Evolutionary conservation across 1,284 basidiomycete species (phyloP).

Genomic region (Athelia sp.): DNA sequence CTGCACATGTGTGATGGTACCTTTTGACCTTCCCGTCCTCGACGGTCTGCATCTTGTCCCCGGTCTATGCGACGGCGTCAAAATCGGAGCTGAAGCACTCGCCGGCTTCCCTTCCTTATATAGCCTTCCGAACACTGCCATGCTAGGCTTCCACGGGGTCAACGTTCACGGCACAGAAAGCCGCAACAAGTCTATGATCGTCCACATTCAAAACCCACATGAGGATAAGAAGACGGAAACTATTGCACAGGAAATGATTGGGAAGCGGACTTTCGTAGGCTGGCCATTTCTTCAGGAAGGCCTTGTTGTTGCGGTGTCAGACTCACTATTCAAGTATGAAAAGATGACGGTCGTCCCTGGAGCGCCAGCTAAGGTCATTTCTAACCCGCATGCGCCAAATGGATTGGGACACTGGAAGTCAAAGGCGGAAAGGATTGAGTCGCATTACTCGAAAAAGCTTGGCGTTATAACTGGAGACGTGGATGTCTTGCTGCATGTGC

Average conservation of each 20-base stretch:
- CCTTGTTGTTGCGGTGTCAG: conserved; percentile 81
- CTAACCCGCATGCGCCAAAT: conserved; percentile 66
- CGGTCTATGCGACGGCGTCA: conserved; percentile 87
- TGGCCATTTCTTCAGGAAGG: conserved; percentile 98
- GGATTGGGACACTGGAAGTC: conserved; percentile 70
- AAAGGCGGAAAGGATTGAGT: conserved; percentile 79
- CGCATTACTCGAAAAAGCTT: conserved; percentile 84
- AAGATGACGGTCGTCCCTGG: conserved; percentile 54
- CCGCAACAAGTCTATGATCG: conserved; percentile 88
- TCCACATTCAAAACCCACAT: conserved; percentile 77
- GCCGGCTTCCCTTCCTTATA: conserved; percentile 96
- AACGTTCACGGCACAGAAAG: conserved; percentile 92
- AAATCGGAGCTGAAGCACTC: conserved; percentile 80
- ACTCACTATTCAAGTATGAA: conserved; percentile 86
- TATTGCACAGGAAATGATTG: conserved; percentile 73
- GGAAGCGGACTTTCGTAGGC: conserved; percentile 73
- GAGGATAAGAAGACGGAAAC: conserved; percentile 68
- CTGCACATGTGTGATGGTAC: conserved; percentile 74
- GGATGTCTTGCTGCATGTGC: conserved; percentile 78
- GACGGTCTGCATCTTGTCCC: conserved; percentile 83
- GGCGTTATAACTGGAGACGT: conserved; percentile 85
- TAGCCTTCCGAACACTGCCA: conserved; percentile 78
- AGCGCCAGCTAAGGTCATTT: conserved; percentile 53
- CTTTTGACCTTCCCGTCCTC: conserved; percentile 85
- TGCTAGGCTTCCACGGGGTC: conserved; percentile 83